These are phyloP conservation scores for Cadophora gregata DNA, from an alignment of 2,329 filamentous ascomycete genomes.

Conservation along the genomic window DNA sequence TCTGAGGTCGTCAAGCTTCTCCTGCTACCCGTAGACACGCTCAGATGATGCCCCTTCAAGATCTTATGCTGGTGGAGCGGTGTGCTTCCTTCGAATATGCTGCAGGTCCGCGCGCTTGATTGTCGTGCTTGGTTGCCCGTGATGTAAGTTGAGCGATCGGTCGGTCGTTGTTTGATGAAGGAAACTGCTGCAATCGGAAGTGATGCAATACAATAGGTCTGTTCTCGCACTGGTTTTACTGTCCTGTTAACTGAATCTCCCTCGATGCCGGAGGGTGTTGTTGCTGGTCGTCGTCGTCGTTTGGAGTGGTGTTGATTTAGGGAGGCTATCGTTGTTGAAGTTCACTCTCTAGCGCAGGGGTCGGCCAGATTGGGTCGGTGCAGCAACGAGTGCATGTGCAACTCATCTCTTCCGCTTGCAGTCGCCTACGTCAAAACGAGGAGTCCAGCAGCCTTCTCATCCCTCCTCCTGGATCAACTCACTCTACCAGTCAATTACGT, in stretches of 20 bases:
- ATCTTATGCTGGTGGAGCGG: slow-evolving; percentile 28
- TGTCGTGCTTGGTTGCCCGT: slow-evolving; percentile 25
- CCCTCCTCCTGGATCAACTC: neutral
- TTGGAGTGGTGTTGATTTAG: slow-evolving; percentile 13
- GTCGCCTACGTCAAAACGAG: neutral
- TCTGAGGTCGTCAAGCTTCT: slow-evolving; percentile 8
- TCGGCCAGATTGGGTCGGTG: slow-evolving; percentile 4
- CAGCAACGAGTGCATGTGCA: slow-evolving; percentile 18
- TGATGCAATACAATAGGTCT: slow-evolving; percentile 27
- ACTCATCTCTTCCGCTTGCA: neutral
- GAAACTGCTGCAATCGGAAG: slow-evolving; percentile 11
- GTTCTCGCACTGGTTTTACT: slow-evolving; percentile 19
- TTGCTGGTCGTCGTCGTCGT: slow-evolving; percentile 20
- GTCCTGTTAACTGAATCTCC: slow-evolving; percentile 15
- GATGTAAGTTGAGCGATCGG: slow-evolving; percentile 22
- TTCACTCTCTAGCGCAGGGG: slow-evolving; percentile 14
- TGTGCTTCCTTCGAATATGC: slow-evolving; percentile 27
- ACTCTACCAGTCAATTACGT: neutral
- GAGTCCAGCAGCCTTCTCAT: too few species aligned
- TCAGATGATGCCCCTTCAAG: slow-evolving; percentile 15
- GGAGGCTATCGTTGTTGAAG: slow-evolving; percentile 5
- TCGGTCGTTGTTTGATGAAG: slow-evolving; percentile 21
- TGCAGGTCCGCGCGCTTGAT: slow-evolving; percentile 28
- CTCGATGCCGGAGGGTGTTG: slow-evolving; percentile 21
- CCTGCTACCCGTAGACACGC: slow-evolving; percentile 16